Base-by-base conservation (phyloP, 1,284 basidiomycete genomes). In the Ustilago bromivora region DNA sequence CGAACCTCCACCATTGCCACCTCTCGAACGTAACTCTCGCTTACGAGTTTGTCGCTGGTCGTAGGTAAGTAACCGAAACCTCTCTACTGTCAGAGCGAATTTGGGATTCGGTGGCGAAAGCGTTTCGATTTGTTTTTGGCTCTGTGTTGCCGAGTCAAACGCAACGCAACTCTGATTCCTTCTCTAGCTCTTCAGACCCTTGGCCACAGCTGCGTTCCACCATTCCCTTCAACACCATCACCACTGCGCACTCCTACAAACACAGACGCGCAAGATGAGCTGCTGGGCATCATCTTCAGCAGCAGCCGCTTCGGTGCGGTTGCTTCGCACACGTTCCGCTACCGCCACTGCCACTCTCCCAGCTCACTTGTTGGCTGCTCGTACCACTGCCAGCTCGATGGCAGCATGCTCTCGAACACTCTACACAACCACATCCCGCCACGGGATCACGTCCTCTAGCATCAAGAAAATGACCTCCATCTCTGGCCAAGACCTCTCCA, bases 401-500 rank as follows among this genome's bases (percentile, higher is more conserved):
- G 38, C 49, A 5, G 28, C 56, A 7, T 46, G 54, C 11, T 53
- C 65, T 1, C 46, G 57, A 11, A 58, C 59, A 9, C 23, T 74
- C 28, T 69, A 56, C 17, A 51, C 69, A 13, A 64, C 70, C 8
- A 54, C 66, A 7, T 9, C 47, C 10, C 57, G 54, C 11, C n/a
- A 35, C 51, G 53, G 59, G 32, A 57, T 46, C 23, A 51, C 61
- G 11, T 3, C 55, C 4, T 12, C n/a, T 1, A 36, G 64, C 12
- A n/a, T 31, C 32, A 59, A 49, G 11, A 28, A 67, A 2, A 55
- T 28, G 9, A 38, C 36, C 56, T 40, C 56, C 2, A 36, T 74
- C 35, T 71, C 71, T 4, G 76, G 71, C 1, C 76, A 75, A 40
- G 78, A 78, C 40, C 43, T 76, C 7, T 69, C 71, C 4, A 71